Percentiles rank a stretch among this genome's conserved stretches.
phyloP scores from a whole-genome alignment of 2,329 filamentous ascomycete genomes.

The Penicillium olsonii region DNA sequence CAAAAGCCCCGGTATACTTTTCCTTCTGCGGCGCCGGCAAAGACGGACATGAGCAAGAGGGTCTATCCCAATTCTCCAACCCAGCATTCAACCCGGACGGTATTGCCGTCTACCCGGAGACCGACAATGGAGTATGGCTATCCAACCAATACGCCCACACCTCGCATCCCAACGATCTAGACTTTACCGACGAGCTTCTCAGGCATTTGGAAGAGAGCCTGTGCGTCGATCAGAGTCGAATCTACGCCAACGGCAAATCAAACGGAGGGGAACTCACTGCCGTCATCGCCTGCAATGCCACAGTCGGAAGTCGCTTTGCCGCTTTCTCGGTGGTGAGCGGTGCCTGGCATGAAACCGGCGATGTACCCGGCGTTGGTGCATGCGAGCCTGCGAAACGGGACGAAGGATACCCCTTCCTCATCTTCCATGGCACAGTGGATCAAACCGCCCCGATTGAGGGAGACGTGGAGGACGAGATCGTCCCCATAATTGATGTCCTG shows the following conservation, averaged over 20 bases:
- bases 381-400: background rate
- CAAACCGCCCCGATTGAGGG: background rate
- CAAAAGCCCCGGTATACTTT: background rate
- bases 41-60: background rate
- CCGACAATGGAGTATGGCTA: background rate
- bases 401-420: background rate
- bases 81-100: background rate
- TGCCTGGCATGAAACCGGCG: background rate
- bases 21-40: background rate
- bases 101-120: background rate
- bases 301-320: background rate
- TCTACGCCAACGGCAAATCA: background rate
- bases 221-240: background rate
- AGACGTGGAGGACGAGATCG: background rate
- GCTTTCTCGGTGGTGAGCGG: background rate
- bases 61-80: background rate
- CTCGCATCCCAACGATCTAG: background rate
- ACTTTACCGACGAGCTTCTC: background rate
- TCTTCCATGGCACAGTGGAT: background rate
- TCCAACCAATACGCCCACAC: background rate
- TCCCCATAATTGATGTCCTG: background rate
- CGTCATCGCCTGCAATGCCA: background rate
- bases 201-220: background rate
- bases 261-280: background rate
- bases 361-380: background rate